A percentile compares a stretch with the other conserved stretches of the same genome.
phyloP scores from a whole-genome alignment of 2,329 filamentous ascomycete species.

The Alternaria angustiovoidea region DNA sequence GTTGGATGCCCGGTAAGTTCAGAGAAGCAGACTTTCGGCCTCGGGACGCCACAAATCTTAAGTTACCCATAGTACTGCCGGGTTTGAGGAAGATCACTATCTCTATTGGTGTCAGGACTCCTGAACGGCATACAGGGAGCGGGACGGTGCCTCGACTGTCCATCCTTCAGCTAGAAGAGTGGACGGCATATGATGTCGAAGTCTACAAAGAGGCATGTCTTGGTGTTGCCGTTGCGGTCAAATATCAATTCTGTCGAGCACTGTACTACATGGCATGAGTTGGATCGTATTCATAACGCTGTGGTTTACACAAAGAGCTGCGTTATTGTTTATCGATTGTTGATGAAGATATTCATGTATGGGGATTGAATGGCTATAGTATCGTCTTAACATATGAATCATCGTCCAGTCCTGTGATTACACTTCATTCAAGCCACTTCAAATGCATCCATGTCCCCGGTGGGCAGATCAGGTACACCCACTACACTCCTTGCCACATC shows the following conservation, averaged over 20 bases:
- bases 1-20: not conserved
- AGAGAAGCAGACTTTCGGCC: not conserved
- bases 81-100: not conserved
- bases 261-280: not conserved
- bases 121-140: not conserved
- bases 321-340: not conserved
- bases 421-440: conserved; percentile 21
- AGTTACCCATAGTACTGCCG: not conserved
- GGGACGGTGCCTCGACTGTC: not conserved
- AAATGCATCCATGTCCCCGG: conserved; percentile 44
- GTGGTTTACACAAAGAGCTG: not conserved
- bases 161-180: not conserved
- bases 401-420: not conserved
- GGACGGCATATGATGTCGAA: not conserved
- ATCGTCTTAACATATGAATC: not conserved
- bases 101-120: not conserved
- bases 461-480: conserved; percentile 36
- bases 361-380: not conserved
- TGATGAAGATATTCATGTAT: not conserved
- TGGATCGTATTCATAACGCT: not conserved
- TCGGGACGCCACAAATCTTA: not conserved
- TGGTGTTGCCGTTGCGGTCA: not conserved
- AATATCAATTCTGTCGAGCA: not conserved
- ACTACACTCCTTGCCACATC: conserved; percentile 34
- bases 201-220: not conserved